Evolutionary conservation across 2,329 filamentous ascomycete species (phyloP), one percentile per base, ranked within the genome.

Genomic region (Hymenoscyphus linearis): DNA sequence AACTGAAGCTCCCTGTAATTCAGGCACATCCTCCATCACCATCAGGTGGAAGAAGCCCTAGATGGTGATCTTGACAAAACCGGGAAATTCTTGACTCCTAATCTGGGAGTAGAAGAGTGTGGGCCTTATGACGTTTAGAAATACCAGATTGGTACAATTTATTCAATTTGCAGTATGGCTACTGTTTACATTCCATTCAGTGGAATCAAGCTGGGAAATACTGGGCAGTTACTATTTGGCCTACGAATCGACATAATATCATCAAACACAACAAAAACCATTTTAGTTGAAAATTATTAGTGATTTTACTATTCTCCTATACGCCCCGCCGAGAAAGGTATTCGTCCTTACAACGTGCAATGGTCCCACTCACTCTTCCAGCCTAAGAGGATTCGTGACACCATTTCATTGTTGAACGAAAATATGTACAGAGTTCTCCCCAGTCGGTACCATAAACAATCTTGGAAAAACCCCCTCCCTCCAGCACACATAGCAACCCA

Each of bases 361-460:
- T 50, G 44, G 44, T 25, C 22, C 44, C n/a, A 25, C 31, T 14
- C 44, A 50, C 44, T 22, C 44, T 50, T 50, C 44, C 44, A 40
- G n/a, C 40, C 10, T 16, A 10, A n/a, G 25, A 50, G 44, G 31
- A 47, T 18, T 58, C 37, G 22, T 58, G 25, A 50, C 37, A 52
- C 47, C 53, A 57, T 60, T 66, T 64, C 62, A 62, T 63, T 65
- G 52, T 25, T 26, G 44, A 31, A 50, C 58, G 58, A 65, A 60
- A 65, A 67, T 68, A 66, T 69, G 50, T 69, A 68, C 67, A 69
- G 59, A 59, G 57, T 59, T 60, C 58, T 57, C 60, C 55, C 55
- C 36, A 31, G 44, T 13, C 10, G 44, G 22, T 50, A 50, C 44
- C 44, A 22, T 25, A 50, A 50, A 50, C 44, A 50, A 54, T 62